phyloP scores from a whole-genome alignment of 345 rosid genomes.

The Zanthoxylum bungeanum region DNA sequence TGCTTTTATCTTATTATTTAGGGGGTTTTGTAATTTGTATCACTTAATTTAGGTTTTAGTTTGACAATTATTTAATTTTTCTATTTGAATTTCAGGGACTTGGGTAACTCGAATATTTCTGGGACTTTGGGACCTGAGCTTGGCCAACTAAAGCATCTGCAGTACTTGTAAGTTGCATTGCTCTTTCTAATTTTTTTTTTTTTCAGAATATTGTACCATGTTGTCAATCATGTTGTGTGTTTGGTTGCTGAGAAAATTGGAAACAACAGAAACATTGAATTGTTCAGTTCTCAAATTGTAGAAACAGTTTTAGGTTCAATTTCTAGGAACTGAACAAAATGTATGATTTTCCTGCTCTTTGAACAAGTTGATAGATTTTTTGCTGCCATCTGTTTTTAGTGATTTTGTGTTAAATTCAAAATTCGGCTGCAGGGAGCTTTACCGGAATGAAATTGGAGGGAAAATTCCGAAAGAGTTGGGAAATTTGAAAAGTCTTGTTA shows the following conservation, averaged over 20 bases:
- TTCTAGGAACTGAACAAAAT: neutral
- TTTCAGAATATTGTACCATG: neutral
- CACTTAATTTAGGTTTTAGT: conserved; percentile 2
- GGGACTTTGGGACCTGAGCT: conserved; percentile 69
- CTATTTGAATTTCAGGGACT: conserved; percentile 42
- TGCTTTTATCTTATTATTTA: too few relatives aligned
- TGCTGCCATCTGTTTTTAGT: neutral
- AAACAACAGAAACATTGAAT: neutral
- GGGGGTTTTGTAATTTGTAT: neutral
- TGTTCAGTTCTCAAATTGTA: neutral
- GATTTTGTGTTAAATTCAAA: conserved; percentile 6
- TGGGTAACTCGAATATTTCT: conserved; percentile 66
- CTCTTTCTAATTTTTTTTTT: neutral
- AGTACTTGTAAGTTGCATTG: conserved; percentile 66
- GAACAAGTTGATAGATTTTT: neutral
- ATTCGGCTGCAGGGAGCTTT: conserved; percentile 55
- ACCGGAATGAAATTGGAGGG: conserved; percentile 45
- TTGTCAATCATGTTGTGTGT: neutral
- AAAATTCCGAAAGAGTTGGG: conserved; percentile 59
- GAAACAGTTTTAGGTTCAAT: neutral
- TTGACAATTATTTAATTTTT: neutral
- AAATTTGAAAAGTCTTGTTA: conserved; percentile 49
- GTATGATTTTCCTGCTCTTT: neutral
- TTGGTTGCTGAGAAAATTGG: conserved; percentile 6
- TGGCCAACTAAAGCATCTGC: conserved; percentile 60